A percentile compares a stretch with the other conserved stretches of the same genome.
Evolutionary conservation across 129 eudicot genomes (phyloP).

Genomic region (Tanacetum coccineum): DNA sequence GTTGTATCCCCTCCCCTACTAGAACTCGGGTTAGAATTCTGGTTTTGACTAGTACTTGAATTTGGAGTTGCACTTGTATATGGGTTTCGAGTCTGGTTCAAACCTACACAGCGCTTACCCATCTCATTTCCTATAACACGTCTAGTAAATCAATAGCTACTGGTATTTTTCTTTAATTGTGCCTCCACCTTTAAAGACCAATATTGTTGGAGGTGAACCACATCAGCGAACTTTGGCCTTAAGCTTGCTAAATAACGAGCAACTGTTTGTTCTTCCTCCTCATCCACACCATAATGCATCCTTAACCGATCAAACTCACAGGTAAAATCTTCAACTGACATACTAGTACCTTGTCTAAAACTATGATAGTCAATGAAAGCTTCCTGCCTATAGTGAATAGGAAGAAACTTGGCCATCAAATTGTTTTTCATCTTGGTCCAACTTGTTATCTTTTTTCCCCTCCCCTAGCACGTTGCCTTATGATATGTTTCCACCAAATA

Average conservation of each 20-base stretch:
- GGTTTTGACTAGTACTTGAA: neutral
- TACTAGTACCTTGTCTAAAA: neutral
- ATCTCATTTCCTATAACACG: neutral
- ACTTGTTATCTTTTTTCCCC: too few species aligned
- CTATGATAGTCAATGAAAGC: neutral
- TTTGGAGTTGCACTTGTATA: too few species aligned
- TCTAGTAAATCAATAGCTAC: neutral
- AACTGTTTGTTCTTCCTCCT: neutral
- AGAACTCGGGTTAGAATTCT: neutral
- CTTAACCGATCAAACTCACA: neutral
- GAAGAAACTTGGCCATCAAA: too few species aligned
- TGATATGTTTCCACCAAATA: too few species aligned
- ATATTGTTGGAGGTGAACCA: neutral
- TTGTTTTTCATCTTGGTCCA: too few species aligned
- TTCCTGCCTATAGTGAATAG: slow-evolving; percentile 7
- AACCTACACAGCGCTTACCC: neutral
- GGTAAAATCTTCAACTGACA: neutral
- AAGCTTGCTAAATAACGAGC: neutral
- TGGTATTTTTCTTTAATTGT: neutral
- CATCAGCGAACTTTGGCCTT: neutral
- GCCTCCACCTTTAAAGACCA: neutral
- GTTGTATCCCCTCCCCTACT: neutral
- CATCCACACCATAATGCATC: neutral
- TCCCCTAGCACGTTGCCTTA: too few species aligned
- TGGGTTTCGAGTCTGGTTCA: neutral